Base-by-base conservation (phyloP, 2,329 filamentous ascomycete species). In the Beauveria pseudobassiana region DNA sequence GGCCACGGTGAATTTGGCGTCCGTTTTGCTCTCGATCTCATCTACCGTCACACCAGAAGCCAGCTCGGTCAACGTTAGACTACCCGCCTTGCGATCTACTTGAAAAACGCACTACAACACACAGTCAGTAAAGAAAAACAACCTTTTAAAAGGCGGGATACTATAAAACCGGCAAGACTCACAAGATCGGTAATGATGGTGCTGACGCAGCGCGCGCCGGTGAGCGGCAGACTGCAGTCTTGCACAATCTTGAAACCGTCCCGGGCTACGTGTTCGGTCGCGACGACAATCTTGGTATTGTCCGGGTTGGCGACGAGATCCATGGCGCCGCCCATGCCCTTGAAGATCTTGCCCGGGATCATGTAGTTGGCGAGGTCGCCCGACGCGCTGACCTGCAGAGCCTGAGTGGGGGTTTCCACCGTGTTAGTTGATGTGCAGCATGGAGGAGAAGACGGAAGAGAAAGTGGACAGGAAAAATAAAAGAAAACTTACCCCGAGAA, bases 361-460 rank as follows among this genome's bases (percentile, higher is more conserved):
- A 95, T 95, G 80, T 91, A 96, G 75, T 95, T 95, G 51, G 91
- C 91, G 59, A 96, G 76, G 71, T 96, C 91, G 28, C 91, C 91
- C 2, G 83, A 80, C 0, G 89, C 89, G 65, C 85, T 88, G 24
- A 95, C 90, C 76, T 96, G 89, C 66, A 93, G 84, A 2, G 90
- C 88, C 72, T 69, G n/a, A 9, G 38, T 24, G 22, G 22, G 22
- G 50, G 28, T 14, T 4, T 12, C 30, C 30, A 34, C 9, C 30
- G 1, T 34, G 30, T 34, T 12, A 34, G 30, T 12, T 34, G 9
- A 10, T 30, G 28, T 30, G 28, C 28, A 4, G 9, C 28, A 30
- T 30, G 28, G 28, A 9, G 28, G 9, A 30, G 28, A 10, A 30
- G 28, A 30, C 9, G 3, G 9, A 9, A 9, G 16, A 56, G 56